phyloP scores from a whole-genome alignment of 805 yeast species.

The Priceomyces fermenticarens region DNA sequence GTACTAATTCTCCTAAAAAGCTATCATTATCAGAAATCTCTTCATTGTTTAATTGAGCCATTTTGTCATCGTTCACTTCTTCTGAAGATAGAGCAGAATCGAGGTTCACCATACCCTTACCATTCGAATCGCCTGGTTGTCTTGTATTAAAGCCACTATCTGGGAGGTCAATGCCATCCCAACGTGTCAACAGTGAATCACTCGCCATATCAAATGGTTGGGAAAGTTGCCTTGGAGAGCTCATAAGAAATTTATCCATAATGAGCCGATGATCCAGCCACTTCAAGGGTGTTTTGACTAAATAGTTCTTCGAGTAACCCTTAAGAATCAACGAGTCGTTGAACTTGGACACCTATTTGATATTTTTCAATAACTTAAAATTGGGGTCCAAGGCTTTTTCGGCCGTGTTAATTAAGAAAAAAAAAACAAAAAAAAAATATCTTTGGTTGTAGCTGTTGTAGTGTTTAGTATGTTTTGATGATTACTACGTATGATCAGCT shows the following conservation, averaged over 20 bases:
- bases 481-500: too few species aligned
- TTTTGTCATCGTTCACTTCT: not conserved
- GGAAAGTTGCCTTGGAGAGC: slow-evolving; percentile 37
- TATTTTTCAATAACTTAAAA: too few species aligned
- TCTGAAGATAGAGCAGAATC: not conserved
- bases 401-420: too few species aligned
- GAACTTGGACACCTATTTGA: too few species aligned
- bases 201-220: slow-evolving; percentile 24
- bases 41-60: not conserved
- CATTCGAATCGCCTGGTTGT: not conserved
- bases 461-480: too few species aligned
- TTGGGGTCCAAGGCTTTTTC: too few species aligned
- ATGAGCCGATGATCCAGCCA: not conserved
- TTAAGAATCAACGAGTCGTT: too few species aligned
- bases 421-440: too few species aligned
- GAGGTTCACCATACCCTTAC: not conserved
- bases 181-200: slow-evolving; percentile 7
- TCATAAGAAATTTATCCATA: slow-evolving; percentile 40
- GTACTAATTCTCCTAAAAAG: slow-evolving; percentile 14
- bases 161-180: slow-evolving; percentile 8
- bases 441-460: too few species aligned
- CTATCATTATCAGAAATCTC: slow-evolving; percentile 1
- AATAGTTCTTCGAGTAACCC: too few species aligned
- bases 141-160: slow-evolving; percentile 2
- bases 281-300: not conserved